A percentile compares a stretch with the other conserved stretches of the same genome.
phyloP scores from a whole-genome alignment of 768 basidiomycete species.

The Favolaschia claudopus region DNA sequence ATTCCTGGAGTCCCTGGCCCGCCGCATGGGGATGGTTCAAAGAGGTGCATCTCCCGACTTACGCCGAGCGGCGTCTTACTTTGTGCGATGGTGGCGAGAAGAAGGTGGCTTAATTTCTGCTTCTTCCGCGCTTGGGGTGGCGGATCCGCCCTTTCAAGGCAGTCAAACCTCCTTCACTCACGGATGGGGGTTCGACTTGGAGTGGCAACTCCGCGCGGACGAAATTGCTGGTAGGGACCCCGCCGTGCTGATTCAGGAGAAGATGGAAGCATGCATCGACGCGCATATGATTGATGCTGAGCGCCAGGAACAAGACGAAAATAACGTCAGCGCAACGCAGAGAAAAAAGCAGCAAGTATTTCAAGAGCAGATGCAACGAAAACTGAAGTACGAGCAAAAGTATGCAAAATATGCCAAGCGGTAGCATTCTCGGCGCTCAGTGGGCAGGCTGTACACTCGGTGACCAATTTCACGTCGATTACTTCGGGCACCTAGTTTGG shows the following conservation, averaged over 20 bases:
- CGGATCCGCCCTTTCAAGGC: conserved; percentile 21
- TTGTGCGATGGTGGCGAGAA: conserved; percentile 89
- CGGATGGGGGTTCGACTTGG: conserved; percentile 89
- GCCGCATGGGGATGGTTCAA: conserved; percentile 81
- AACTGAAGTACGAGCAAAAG: too few species aligned
- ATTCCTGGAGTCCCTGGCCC: conserved; percentile 75
- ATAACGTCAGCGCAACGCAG: conserved; percentile 73
- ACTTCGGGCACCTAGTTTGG: conserved; percentile 4
- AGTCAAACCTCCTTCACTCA: conserved; percentile 38
- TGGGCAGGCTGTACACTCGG: too few species aligned
- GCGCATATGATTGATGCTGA: conserved; percentile 52
- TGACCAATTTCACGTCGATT: neutral
- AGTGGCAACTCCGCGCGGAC: conserved; percentile 59
- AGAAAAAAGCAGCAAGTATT: conserved; percentile 60
- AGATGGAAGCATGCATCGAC: conserved; percentile 78
- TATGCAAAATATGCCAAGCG: conserved; percentile 37
- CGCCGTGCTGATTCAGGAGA: conserved; percentile 53
- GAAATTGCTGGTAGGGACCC: conserved; percentile 29
- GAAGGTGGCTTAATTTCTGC: conserved; percentile 69
- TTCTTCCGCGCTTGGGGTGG: conserved; percentile 41
- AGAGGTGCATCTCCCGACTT: conserved; percentile 79
- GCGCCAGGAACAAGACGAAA: conserved; percentile 61
- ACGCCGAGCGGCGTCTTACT: conserved; percentile 77
- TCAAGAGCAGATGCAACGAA: conserved; percentile 51
- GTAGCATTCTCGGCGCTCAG: too few species aligned